Evolutionary conservation across 2,329 filamentous ascomycete species (phyloP), one percentile per base, ranked within the genome.

Genomic region (Sarocladium brachiariae): DNA sequence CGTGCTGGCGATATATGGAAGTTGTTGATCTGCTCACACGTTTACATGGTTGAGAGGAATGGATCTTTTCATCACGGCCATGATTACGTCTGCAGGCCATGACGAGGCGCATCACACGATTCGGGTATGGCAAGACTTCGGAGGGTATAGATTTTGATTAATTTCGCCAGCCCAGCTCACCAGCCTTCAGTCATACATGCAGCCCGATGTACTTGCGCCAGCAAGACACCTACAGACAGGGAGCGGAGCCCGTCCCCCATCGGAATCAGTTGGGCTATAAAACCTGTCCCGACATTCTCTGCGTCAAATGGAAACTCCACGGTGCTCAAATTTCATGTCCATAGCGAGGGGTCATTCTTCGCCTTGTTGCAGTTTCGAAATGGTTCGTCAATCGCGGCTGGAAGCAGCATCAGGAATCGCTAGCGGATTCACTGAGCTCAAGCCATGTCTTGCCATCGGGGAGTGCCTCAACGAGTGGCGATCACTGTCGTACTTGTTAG

Each of bases 231-330:
- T 11, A 25, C 43, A 19, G 27, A 4, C 33, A 13, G 25, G 27
- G 43, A 47, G 27, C 43, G 43, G 21, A 30, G 25, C 27, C n/a
- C 43, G 25, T 16, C 43, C 25, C 27, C 25, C 33, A 16, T 14
- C 21, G 27, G 43, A 33, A 23, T 33, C 27, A 16, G 43, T 47
- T 25, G 43, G 43, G 24, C 43, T 33, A 31, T 23, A 2, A 11
- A 21, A 33, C n/a, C 43, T 10, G 27, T 47, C 43, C 43, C 43
- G 21, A 47, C 9, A 25, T 30, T 33, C 27, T 25, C 43, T 47
- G 16, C n/a, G 43, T 47, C 25, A 47, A 47, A 47, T 25, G n/a
- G n/a, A 47, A 47, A 47, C 43, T 47, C 43, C 43, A 47, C 43
- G 5, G 43, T 47, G 43, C 43, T 47, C 24, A 47, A 47, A 47